Evolutionary conservation across 1,139 yeast genomes (phyloP), one percentile per base, ranked within the genome.

Genomic region (Diutina rugosa): DNA sequence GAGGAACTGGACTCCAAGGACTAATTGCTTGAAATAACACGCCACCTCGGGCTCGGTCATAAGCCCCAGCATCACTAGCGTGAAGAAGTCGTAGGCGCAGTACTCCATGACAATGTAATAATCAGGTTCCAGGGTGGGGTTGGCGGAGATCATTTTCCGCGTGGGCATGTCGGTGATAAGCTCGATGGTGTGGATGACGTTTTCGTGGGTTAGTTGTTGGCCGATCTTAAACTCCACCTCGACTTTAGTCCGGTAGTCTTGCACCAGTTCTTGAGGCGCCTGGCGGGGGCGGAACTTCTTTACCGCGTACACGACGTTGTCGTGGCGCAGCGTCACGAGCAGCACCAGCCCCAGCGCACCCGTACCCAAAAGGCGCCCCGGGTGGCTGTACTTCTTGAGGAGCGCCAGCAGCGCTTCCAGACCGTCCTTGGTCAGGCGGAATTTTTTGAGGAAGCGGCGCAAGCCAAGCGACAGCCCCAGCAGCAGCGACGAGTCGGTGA

Each of bases 271-370:
- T 51, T 73, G 72, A 3, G 53, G 53, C 3, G 76, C 71, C 55
- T 76, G 70, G 64, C 78, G 79, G 16, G 81, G 67, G 63, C 89
- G 72, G 63, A 86, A 85, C 65, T 84, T 82, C 67, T 87, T 87
- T 54, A 87, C 83, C 0, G 95, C 95, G 66, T 73, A 85, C 3
- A 83, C 65, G 60, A 75, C 72, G 62, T 81, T 80, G 1, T 72
- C 64, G n/a, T n/a, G 28, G 41, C 71, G 71, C 51, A 80, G 71
- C 29, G 77, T 73, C 5, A 84, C 81, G 55, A 84, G 74, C 57
- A 81, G 78, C 16, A 87, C 95, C 2, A 87, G 80, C 0, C 95
- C 93, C 51, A 88, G 84, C 7, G 93, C 91, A 30, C 95, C 95
- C 56, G 86, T 78, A 6, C 95, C 95, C 21, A 82, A 69, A 32